Evolutionary conservation across 2,329 filamentous ascomycete genomes (phyloP).

Genomic region (Boeremia exigua): DNA sequence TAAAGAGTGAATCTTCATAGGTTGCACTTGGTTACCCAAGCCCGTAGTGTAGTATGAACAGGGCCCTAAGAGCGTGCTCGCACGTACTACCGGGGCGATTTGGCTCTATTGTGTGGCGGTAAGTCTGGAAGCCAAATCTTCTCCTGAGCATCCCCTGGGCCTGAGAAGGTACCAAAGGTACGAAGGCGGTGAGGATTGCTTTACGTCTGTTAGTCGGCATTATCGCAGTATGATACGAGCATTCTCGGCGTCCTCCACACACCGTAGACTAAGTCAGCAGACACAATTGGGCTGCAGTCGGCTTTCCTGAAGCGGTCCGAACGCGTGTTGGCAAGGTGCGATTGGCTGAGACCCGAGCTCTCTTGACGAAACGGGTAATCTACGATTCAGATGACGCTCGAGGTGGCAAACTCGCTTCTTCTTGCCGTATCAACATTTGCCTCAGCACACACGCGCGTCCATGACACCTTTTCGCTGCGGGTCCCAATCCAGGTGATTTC

Average conservation of each 20-base stretch:
- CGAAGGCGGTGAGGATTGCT: constrained; percentile 1
- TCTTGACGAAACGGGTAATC: constrained; percentile 7
- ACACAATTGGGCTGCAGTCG: constrained; percentile 10
- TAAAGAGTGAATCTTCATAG: not conserved
- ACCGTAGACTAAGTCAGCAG: not conserved
- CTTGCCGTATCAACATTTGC: constrained; percentile 9
- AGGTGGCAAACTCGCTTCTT: constrained; percentile 14
- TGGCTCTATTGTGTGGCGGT: not conserved
- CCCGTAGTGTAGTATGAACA: not conserved
- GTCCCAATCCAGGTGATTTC: constrained; percentile 1
- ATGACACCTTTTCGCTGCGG: constrained; percentile 1
- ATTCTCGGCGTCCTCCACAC: not conserved
- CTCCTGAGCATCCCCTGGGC: not conserved
- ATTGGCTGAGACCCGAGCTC: not conserved
- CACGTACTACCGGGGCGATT: not conserved
- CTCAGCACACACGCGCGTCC: constrained; percentile 1
- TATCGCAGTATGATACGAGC: not conserved
- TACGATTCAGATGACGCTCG: constrained; percentile 1
- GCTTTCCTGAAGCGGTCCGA: not conserved
- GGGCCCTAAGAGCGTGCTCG: not conserved
- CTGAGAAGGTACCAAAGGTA: not conserved
- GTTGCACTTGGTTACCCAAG: not conserved
- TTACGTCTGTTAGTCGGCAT: not conserved
- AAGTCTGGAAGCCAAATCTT: not conserved
- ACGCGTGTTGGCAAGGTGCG: constrained; percentile 2